Base-by-base conservation (phyloP, 345 rosid species). In the Gossypium herbaceum region DNA sequence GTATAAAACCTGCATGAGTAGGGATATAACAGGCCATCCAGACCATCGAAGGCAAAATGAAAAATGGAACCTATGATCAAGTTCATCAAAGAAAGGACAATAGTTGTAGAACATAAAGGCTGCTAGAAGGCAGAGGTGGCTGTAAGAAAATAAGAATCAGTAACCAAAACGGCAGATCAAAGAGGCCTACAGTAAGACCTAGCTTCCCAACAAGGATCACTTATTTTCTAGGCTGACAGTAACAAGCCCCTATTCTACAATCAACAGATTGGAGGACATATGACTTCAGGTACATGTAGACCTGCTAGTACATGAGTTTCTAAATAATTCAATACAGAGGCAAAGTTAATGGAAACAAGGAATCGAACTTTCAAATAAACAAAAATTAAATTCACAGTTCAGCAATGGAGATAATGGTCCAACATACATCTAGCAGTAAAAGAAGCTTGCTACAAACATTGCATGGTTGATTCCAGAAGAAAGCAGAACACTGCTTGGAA, bases 361-460 rank as follows among this genome's bases (percentile, higher is more conserved):
- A 64, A n/a, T 22, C n/a, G 34, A 77, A 75, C 25, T 57, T 64
- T 73, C 44, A 73, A 78, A 70, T 68, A 44, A 45, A 65, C 68
- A 78, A 48, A 76, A 61, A 12, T 68, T 76, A 75, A 70, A 71
- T 64, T 73, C 71, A 79, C 55, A 55, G 75, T 41, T 45, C 60
- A 80, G 68, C 79, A 82, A 79, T 74, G 79, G 39, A 82, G 79
- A 73, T 54, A 78, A 78, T 80, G 80, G 81, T 81, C 85, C 82
- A 76, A 85, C 92, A 88, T 83, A 84, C 90, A 88, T 85, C 85
- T 66, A 82, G 88, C 78, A 83, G 86, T 72, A 82, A 81, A 79
- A 82, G 88, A 83, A 86, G 87, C 83, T 78, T 82, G 81, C 81
- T 83, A 88, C 81, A 82, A 83, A 79, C 78, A 85, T 79, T 79